Percentiles rank a stretch among this genome's conserved stretches.
phyloP scores from a whole-genome alignment of 345 rosid genomes.

The Kernera saxatilis region DNA sequence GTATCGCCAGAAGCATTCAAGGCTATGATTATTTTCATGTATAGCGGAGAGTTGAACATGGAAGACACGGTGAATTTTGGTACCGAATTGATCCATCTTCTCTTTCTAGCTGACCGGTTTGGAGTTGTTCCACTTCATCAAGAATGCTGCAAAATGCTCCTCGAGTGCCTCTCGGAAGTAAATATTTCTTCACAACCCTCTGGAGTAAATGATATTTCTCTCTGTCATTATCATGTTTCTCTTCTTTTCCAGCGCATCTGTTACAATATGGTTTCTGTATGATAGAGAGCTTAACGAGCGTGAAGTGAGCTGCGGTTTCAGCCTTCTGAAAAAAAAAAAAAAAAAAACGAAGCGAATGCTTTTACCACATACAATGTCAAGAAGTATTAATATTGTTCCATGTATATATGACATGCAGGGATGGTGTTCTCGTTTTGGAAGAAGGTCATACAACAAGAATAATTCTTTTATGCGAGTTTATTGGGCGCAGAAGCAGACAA shows the following conservation, averaged over 20 bases:
- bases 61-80: constrained; percentile 59
- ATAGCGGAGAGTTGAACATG: constrained; percentile 61
- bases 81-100: constrained; percentile 73
- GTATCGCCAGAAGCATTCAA: constrained; percentile 69
- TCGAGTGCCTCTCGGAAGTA: constrained; percentile 95
- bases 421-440: constrained; percentile 86
- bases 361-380: constrained; percentile 37
- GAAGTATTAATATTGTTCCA: constrained; percentile 74
- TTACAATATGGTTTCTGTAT: constrained; percentile 39
- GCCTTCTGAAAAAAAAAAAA: constrained; percentile 64
- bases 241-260: constrained; percentile 25
- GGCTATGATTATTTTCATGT: constrained; percentile 83
- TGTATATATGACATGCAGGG: constrained; percentile 98
- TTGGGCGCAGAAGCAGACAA: constrained; percentile 91
- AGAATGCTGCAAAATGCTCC: constrained; percentile 89
- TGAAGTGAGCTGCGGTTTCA: constrained; percentile 57
- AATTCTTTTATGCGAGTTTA: constrained; percentile 94
- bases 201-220: neutral
- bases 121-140: constrained; percentile 84
- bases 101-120: constrained; percentile 79
- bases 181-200: constrained; percentile 13
- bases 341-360: constrained; percentile 45
- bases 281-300: constrained; percentile 43
- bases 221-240: constrained; percentile 12
- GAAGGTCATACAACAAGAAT: constrained; percentile 77